Evolutionary conservation across 768 basidiomycete genomes (phyloP).

Genomic region (Gloeopeniophorella convolvens): DNA sequence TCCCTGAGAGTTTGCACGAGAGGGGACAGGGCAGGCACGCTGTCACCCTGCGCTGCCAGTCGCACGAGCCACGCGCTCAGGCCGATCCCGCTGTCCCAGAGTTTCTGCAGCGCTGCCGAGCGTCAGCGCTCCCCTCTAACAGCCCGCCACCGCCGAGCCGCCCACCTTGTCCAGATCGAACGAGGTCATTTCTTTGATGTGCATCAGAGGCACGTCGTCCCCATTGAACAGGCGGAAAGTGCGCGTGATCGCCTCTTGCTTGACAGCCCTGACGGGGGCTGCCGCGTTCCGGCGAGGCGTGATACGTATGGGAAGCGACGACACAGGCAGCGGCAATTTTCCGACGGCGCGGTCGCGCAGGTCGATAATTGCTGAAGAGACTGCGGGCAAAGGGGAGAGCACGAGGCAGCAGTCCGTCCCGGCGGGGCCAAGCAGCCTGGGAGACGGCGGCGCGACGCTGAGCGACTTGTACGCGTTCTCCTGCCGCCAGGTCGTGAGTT

Average conservation of each 20-base stretch:
- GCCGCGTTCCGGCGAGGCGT: slow-evolving; percentile 27
- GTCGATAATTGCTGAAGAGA: slow-evolving; percentile 32
- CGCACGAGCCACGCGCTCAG: slow-evolving; percentile 69
- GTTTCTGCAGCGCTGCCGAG: slow-evolving; percentile 54
- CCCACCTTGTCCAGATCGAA: slow-evolving; percentile 95
- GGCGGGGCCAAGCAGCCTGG: slow-evolving; percentile 23
- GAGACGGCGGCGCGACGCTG: slow-evolving; percentile 53
- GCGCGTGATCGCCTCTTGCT: slow-evolving; percentile 66
- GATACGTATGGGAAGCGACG: slow-evolving; percentile 59
- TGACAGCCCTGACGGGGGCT: slow-evolving; percentile 26
- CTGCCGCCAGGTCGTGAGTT: slow-evolving; percentile 70
- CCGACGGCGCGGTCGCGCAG: slow-evolving; percentile 41
- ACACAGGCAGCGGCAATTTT: slow-evolving; percentile 47
- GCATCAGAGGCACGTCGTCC: slow-evolving; percentile 30
- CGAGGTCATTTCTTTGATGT: slow-evolving; percentile 72
- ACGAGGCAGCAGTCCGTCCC: slow-evolving; percentile 53
- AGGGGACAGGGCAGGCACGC: not conserved
- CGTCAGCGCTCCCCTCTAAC: not conserved
- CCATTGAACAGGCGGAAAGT: slow-evolving; percentile 36
- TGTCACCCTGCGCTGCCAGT: slow-evolving; percentile 24
- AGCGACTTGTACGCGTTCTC: slow-evolving; percentile 72
- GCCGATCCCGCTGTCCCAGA: slow-evolving; percentile 93
- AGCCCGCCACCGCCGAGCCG: too few relatives aligned
- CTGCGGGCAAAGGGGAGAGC: slow-evolving; percentile 37
- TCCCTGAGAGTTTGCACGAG: slow-evolving; percentile 26